Evolutionary conservation across 495 filamentous ascomycete species (phyloP), one percentile per base, ranked within the genome.

Genomic region (Astrothelium macrocarpum): DNA sequence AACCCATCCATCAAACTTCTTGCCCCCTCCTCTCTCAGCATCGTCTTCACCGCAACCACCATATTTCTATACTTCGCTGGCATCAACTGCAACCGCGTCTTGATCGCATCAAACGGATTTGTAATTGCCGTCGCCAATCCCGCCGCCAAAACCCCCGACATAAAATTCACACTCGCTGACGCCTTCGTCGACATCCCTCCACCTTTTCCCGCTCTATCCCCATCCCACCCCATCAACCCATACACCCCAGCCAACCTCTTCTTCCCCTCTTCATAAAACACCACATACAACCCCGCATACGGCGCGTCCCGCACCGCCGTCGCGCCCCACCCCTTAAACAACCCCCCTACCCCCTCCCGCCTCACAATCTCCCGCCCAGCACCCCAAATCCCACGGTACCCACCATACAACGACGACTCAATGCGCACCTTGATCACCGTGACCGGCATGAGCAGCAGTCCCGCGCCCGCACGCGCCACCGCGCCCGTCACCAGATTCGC

Each of bases 351-450:
- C 1, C 94, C 94, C 66, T 95, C 89, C 0, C 78, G 81, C 16
- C 77, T 78, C 16, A 88, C 69, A 34, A 99, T 97, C 68, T 92
- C 89, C 16, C 77, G 81, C 2, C 80, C 83, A 0, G 95, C 94
- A 34, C 81, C 78, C 29, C 79, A 71, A 23, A 99, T 78, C 5
- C 89, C 90, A n/a, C 79, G 79, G 77, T 99, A 99, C 32, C 80
- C 75, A 78, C 80, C 75, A 78, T 96, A 99, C 53, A 90, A 77
- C 62, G 81, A 87, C 10, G 84, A 89, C 71, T 99, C 94, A 71
- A 94, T 97, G 56, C 94, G 89, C 11, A 99, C 95, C 72, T 99
- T 99, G 71, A 99, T 83, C 34, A 97, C 89, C 1, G 94, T 99
- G 61, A 97, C 84, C 7, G 94, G 94, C 91, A 96, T 97, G 78